Conservation (phyloP, 306 rosid genomes). For the peach (Prunus persica) region DNA sequence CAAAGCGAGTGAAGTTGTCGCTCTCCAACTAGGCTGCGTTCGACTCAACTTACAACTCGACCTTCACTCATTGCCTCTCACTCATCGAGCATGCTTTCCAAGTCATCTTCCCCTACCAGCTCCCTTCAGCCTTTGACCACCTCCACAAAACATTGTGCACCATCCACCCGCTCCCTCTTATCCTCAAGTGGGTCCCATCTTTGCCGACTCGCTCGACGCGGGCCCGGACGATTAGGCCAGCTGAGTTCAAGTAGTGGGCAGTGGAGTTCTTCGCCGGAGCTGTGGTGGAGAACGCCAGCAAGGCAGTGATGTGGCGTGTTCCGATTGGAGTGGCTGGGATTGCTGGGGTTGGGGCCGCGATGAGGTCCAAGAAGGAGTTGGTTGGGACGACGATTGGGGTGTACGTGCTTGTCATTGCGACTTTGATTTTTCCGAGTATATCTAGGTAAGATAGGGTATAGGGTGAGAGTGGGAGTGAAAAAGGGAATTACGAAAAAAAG, state of each 20-base stretch:
- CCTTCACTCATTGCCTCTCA: too few species aligned
- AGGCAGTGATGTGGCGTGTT: constrained; percentile 43
- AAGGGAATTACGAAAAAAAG: too few species aligned
- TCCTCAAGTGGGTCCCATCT: constrained; percentile 55
- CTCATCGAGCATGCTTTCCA: too few species aligned
- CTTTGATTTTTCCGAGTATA: constrained; percentile 52
- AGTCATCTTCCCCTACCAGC: constrained; percentile 30
- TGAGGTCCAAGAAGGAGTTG: constrained; percentile 41
- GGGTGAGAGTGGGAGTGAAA: too few species aligned
- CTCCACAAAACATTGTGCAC: constrained; percentile 43
- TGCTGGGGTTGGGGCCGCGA: constrained; percentile 55
- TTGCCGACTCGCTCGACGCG: constrained; percentile 34
- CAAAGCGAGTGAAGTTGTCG: too few species aligned
- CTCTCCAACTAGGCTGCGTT: too few species aligned
- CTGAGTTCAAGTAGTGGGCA: constrained; percentile 64
- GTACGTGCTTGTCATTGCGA: constrained; percentile 62
- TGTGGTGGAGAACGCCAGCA: constrained; percentile 40
- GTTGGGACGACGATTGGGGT: constrained; percentile 57
- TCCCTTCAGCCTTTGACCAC: constrained; percentile 58
- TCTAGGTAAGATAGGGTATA: constrained; percentile 23
- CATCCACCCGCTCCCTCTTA: constrained; percentile 36
- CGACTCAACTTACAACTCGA: too few species aligned
- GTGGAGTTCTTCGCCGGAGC: constrained; percentile 47
- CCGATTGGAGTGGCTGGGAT: constrained; percentile 74
- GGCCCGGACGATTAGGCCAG: constrained; percentile 17